Percentiles rank a stretch among this genome's conserved stretches.
These are phyloP conservation scores for Byssochlamys sp. DNA, from an alignment of 2,329 filamentous ascomycete species.

Conservation along the genomic window DNA sequence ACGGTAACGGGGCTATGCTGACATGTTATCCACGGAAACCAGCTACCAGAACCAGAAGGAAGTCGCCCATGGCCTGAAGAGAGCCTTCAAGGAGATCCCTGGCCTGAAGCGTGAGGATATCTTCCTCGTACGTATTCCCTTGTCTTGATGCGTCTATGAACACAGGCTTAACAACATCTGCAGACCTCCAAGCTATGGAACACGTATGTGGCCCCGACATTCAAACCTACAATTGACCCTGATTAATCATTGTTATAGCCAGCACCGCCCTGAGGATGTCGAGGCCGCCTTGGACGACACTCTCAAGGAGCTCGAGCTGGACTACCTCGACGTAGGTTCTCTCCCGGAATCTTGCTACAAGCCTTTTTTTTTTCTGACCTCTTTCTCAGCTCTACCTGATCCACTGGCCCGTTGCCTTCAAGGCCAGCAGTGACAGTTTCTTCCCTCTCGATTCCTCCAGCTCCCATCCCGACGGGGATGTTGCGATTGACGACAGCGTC, in stretches of 20 bases:
- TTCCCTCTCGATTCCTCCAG: constrained; percentile 38
- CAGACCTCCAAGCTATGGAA: constrained; percentile 56
- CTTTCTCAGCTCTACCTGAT: constrained; percentile 27
- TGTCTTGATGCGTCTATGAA: not conserved
- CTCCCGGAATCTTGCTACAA: not conserved
- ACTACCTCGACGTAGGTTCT: constrained; percentile 45
- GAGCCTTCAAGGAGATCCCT: constrained; percentile 28
- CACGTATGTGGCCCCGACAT: constrained; percentile 20
- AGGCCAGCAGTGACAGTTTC: constrained; percentile 30
- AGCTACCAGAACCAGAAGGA: constrained; percentile 33
- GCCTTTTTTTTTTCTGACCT: constrained; percentile 2
- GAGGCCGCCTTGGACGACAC: constrained; percentile 42
- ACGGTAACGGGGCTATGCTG: not conserved
- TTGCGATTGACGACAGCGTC: constrained; percentile 37
- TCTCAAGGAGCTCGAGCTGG: constrained; percentile 43
- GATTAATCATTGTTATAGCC: constrained; percentile 10
- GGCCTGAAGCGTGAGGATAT: constrained; percentile 33
- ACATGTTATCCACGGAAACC: not conserved
- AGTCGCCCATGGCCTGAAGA: constrained; percentile 25
- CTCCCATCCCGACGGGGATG: constrained; percentile 27
- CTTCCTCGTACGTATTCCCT: constrained; percentile 26
- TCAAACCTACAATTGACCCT: no score
- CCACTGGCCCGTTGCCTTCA: constrained; percentile 40
- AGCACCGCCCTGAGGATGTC: constrained; percentile 43
- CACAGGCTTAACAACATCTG: constrained; percentile 1